These are phyloP conservation scores for Ganoderma meredithae DNA, from an alignment of 1,284 basidiomycete species.

Conservation along the genomic window DNA sequence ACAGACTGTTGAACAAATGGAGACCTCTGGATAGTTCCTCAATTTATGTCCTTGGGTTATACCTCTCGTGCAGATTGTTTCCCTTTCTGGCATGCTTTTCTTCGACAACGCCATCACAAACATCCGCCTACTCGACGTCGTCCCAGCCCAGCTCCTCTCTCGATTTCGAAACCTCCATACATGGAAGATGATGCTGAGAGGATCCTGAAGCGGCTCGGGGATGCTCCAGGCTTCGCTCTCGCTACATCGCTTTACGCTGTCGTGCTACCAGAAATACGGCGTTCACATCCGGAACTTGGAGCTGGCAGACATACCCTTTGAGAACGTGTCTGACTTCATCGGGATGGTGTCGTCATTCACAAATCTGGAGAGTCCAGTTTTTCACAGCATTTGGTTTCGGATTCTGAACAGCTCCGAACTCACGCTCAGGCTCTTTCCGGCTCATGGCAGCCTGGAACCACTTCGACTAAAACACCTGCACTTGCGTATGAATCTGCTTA, in stretches of 20 bases:
- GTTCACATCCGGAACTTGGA: background rate
- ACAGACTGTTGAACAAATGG: background rate
- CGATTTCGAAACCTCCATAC: background rate
- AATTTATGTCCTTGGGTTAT: background rate
- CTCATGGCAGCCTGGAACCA: background rate
- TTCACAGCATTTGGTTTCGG: background rate
- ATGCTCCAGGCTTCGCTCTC: background rate
- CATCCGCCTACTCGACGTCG: background rate
- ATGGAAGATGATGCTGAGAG: background rate
- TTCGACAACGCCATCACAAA: background rate
- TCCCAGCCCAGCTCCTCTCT: background rate
- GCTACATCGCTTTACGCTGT: background rate
- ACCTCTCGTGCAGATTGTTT: background rate
- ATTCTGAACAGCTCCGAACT: background rate
- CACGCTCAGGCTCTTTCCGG: background rate
- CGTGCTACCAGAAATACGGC: background rate
- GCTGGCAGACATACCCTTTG: background rate
- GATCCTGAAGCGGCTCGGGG: fast-evolving
- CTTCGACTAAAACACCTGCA: background rate
- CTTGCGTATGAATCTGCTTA: background rate
- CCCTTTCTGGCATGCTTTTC: background rate
- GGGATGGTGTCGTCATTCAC: background rate
- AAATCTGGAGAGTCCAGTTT: background rate
- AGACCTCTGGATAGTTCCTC: background rate
- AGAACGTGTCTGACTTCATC: background rate